Base-by-base conservation (phyloP, 1,139 yeast genomes). In the Candida dubliniensis region DNA sequence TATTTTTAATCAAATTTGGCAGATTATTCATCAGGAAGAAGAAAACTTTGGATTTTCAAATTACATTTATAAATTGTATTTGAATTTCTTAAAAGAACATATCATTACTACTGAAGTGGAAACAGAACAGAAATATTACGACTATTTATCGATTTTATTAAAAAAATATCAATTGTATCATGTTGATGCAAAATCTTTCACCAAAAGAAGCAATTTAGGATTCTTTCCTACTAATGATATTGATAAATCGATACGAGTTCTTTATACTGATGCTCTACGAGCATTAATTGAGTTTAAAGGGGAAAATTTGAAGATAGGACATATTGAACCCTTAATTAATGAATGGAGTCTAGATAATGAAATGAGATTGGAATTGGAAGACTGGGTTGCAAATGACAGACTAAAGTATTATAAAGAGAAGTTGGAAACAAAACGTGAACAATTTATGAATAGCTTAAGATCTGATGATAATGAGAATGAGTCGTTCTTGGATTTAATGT, bases 331-430 rank as follows among this genome's bases (percentile, higher is more conserved):
- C 8, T 55, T 72, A 34, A 63, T 71, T 18, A 54, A 59, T 8
- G 64, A 70, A 55, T 73, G 77, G 77, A 51, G 67, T n/a, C 49
- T 73, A 15, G 65, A 67, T 47, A 49, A 52, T 2, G 39, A 40
- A 12, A 72, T 72, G 77, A 50, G 47, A 12, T 39, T 45, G 10
- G 46, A 51, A 11, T 51, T 69, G 36, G 46, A 43, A 10, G 35
- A 34, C 6, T 67, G 69, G 65, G 60, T 59, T 37, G 50, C 41
- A 24, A 54, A 56, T 6, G 51, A 56, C 4, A 54, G 60, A 45
- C 41, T 57, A 23, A 64, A 64, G 3, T 49, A 48, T 18, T 66
- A 60, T 50, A 50, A 48, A 32, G 51, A 55, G n/a, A 51, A 52
- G 47, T 49, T 67, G 35, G 73, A 66, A 38, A 47, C 47, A 29